Evolutionary conservation across 768 basidiomycete genomes (phyloP), one percentile per base, ranked within the genome.

Genomic region (Russula brevipes): DNA sequence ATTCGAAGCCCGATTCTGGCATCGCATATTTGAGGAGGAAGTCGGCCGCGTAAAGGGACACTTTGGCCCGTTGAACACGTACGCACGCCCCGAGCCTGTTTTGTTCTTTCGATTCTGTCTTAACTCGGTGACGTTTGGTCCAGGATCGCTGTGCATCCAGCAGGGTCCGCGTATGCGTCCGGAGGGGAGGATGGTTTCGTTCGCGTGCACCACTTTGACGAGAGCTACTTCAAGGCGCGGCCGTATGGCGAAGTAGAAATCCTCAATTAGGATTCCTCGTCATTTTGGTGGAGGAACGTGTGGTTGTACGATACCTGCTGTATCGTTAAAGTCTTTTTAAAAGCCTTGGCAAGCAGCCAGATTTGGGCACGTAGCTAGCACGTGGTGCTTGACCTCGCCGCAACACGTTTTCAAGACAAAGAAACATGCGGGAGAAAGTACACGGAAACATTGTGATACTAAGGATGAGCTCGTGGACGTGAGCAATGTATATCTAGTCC

Each of bases 1-100:
- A 76, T 99, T 99, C 74, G 97, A 98, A 77, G 92, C 94, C 11
- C 82, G 94, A 44, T 98, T 99, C 79, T 98, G 94, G 94, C 96
- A 99, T 80, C 93, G 89, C 69, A 81, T 96, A 42, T 90, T 96
- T 69, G 94, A 96, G 75, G 94, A 97, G 78, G 96, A 98, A 73
- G 89, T 98, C 58, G 94, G 96, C 17, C 85, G 95, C 11, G 95
- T 99, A 47, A 95, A 94, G 74, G 97, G 97, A 12, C 96, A 98
- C 75, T 99, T 98, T 72, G 93, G 93, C 9, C 93, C 94, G 47
- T 87, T 95, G 76, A 95, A 96, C 76, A 94, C 94, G 94, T 97
- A 70, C 69, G 93, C 24, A 9, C 19, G 10, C 41, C 31, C 53
- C 46, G 38, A 47, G 36, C 10, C n/a, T 12, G 33, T 10, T n/a